Percentiles rank a stretch among this genome's conserved stretches.
Conservation (phyloP, 345 rosid genomes). For the Gossypium thurberi region DNA sequence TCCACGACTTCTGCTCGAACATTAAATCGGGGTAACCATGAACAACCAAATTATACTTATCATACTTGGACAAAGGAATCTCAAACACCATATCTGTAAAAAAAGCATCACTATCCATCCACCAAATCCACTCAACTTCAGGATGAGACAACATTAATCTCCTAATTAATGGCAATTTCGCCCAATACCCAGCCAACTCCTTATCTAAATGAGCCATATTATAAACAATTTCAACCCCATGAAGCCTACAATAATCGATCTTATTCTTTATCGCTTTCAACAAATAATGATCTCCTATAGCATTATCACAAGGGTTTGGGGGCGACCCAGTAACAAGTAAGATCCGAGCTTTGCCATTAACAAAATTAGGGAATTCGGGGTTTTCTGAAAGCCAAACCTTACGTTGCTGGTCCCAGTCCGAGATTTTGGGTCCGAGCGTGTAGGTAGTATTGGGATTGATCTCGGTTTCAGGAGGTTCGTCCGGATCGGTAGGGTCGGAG, state of each 20-base stretch:
- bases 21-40: constrained; percentile 90
- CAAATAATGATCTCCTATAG: constrained; percentile 87
- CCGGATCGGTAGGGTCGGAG: constrained; percentile 56
- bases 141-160: constrained; percentile 88
- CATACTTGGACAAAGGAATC: constrained; percentile 56
- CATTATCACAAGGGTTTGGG: constrained; percentile 84
- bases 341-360: constrained; percentile 61
- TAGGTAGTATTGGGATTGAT: constrained; percentile 53
- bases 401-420: constrained; percentile 64
- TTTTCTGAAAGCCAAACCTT: constrained; percentile 56
- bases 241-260: constrained; percentile 93
- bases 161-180: constrained; percentile 82
- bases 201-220: constrained; percentile 94
- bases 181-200: constrained; percentile 96
- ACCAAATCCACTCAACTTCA: constrained; percentile 94
- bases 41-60: constrained; percentile 68
- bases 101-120: constrained; percentile 99
- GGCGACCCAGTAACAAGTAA: constrained; percentile 82
- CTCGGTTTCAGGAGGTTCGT: constrained; percentile 45
- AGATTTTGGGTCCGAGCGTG: constrained; percentile 71
- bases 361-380: constrained; percentile 60
- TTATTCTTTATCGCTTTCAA: constrained; percentile 84
- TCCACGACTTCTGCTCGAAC: constrained; percentile 85
- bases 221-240: constrained; percentile 93
- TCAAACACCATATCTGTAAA: constrained; percentile 92